phyloP scores from a whole-genome alignment of 164 flowering plant genomes.

The Santalum album region DNA sequence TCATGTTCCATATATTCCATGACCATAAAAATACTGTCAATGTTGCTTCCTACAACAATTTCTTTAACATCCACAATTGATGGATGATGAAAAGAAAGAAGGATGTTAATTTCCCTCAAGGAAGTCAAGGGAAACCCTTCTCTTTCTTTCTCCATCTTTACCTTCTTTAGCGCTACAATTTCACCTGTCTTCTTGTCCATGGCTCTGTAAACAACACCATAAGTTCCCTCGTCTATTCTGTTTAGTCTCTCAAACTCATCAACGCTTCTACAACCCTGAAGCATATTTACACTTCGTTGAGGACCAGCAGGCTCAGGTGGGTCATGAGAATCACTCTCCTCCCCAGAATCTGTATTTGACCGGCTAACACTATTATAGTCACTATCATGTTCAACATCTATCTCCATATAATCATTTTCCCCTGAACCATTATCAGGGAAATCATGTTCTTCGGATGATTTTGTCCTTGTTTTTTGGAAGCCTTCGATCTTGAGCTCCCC shows the following conservation, averaged over 20 bases:
- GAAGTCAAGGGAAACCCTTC: conserved; percentile 97
- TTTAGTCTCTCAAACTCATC: conserved; percentile 90
- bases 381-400: conserved; percentile 36
- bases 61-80: conserved; percentile 97
- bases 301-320: conserved; percentile 40
- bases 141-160: conserved; percentile 96
- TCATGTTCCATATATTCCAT: conserved; percentile 99
- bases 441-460: conserved; percentile 21
- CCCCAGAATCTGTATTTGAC: conserved; percentile 36
- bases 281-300: conserved; percentile 75
- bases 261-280: conserved; percentile 94
- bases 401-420: conserved; percentile 23
- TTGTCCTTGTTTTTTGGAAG: conserved; percentile 29
- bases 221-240: conserved; percentile 94
- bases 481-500: conserved; percentile 42
- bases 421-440: conserved; percentile 26
- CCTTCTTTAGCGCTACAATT: conserved; percentile 91
- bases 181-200: conserved; percentile 85
- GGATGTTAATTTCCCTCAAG: conserved; percentile 91
- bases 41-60: conserved; percentile 82
- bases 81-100: conserved; percentile 84
- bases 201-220: conserved; percentile 94
- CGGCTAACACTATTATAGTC: conserved; percentile 18
- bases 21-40: conserved; percentile 93
- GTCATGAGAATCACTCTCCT: conserved; percentile 23